These are phyloP conservation scores for Rutidosis leptorrhynchoides DNA, from an alignment of 129 eudicot genomes.

Conservation along the genomic window DNA sequence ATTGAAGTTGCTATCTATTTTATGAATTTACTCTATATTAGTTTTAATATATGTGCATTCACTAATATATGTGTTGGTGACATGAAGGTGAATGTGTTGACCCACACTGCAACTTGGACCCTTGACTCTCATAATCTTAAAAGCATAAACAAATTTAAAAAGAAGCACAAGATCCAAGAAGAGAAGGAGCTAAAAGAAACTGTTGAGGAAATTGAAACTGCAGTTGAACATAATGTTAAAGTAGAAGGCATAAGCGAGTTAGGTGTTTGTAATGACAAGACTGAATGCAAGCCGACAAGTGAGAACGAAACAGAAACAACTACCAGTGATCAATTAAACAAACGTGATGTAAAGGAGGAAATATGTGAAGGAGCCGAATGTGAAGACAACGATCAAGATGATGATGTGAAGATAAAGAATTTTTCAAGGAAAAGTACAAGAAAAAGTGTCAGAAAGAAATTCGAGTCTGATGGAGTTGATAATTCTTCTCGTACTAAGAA, in stretches of 20 bases:
- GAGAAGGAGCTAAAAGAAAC: constrained; percentile 38
- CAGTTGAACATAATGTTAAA: constrained; percentile 10
- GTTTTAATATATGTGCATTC: background rate
- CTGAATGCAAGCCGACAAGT: background rate
- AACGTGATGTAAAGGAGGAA: constrained; percentile 17
- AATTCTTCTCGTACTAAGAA: background rate
- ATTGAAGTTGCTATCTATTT: background rate
- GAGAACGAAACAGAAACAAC: constrained; percentile 12
- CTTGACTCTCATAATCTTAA: background rate
- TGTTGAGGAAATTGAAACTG: background rate
- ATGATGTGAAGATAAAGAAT: constrained; percentile 10
- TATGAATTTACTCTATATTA: background rate
- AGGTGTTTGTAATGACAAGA: background rate
- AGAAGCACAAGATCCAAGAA: constrained; percentile 45
- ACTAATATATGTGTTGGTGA: constrained; percentile 12
- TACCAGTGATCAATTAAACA: constrained; percentile 14
- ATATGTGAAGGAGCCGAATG: constrained; percentile 9
- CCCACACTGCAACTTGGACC: constrained; percentile 45
- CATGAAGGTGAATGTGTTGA: constrained; percentile 66
- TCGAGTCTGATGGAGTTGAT: background rate
- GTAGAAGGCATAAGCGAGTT: constrained; percentile 6
- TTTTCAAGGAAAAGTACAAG: too few relatives aligned
- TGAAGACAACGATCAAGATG: constrained; percentile 7
- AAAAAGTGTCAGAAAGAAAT: constrained; percentile 5
- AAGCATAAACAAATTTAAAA: constrained; percentile 29